phyloP scores from a whole-genome alignment of 139 green algal species.

The Penium margaritaceum region DNA sequence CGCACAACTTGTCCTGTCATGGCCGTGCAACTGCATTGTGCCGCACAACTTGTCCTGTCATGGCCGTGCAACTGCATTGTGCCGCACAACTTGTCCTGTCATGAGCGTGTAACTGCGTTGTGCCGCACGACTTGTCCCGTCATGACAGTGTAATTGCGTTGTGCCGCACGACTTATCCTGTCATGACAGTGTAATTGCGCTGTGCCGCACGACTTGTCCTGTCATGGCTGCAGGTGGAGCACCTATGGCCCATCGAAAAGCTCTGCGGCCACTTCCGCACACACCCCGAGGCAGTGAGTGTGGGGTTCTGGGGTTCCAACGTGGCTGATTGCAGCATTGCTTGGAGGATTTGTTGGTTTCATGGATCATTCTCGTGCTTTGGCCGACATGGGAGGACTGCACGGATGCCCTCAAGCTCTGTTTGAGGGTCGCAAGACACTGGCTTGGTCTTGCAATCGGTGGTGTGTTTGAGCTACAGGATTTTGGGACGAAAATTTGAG shows the following conservation, averaged over 20 bases:
- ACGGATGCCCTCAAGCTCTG: background rate
- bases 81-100: no score
- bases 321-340: background rate
- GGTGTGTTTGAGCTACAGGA: background rate
- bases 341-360: constrained; percentile 3
- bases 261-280: constrained; percentile 52
- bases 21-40: no score
- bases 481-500: no score
- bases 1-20: no score
- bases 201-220: no score
- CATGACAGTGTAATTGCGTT: no score
- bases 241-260: constrained; percentile 47
- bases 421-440: background rate
- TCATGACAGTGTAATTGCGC: no score
- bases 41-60: no score
- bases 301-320: constrained; percentile 2
- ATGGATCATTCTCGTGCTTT: background rate
- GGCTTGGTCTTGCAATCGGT: background rate
- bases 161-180: no score
- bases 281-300: constrained; percentile 10
- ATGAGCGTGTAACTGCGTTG: no score
- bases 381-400: background rate
- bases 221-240: constrained; percentile 43
- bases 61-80: no score
- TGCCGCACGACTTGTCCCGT: no score